These are phyloP conservation scores for Phenoliferia sp. DNA, from an alignment of 1,284 basidiomycete species.

Conservation along the genomic window DNA sequence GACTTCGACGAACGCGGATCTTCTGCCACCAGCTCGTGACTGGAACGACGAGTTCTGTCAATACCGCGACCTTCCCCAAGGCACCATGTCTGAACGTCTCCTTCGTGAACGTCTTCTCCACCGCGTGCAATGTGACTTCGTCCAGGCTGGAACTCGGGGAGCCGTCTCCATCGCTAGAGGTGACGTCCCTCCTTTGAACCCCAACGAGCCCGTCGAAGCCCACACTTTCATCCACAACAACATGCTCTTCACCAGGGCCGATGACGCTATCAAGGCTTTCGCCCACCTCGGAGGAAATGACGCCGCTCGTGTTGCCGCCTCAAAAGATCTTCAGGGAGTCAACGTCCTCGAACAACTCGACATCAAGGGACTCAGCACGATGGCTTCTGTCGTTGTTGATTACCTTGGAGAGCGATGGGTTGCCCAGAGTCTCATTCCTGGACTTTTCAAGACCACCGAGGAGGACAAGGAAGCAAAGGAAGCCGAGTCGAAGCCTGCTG, in stretches of 20 bases:
- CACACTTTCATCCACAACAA: constrained; percentile 56
- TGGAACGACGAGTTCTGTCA: constrained; percentile 59
- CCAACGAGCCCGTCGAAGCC: constrained; percentile 50
- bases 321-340: constrained; percentile 55
- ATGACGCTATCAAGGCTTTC: constrained; percentile 53
- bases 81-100: constrained; percentile 50
- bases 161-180: constrained; percentile 49
- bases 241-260: constrained; percentile 55
- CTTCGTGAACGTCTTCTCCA: constrained; percentile 53
- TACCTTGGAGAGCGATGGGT: constrained; percentile 57
- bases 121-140: constrained; percentile 53
- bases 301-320: constrained; percentile 52
- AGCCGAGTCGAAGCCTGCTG: constrained; percentile 15
- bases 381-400: constrained; percentile 51
- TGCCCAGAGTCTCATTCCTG: constrained; percentile 54
- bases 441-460: constrained; percentile 49
- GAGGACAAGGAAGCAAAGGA: constrained; percentile 15
- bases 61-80: constrained; percentile 51
- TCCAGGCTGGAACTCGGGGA: constrained; percentile 49
- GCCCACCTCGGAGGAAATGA: constrained; percentile 54
- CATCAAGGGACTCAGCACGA: constrained; percentile 33
- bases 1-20: constrained; percentile 44
- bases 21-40: constrained; percentile 52
- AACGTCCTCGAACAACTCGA: constrained; percentile 52
- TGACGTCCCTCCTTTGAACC: constrained; percentile 43